Conservation (phyloP, 768 basidiomycete species). For the Chalciporus piperatus region DNA sequence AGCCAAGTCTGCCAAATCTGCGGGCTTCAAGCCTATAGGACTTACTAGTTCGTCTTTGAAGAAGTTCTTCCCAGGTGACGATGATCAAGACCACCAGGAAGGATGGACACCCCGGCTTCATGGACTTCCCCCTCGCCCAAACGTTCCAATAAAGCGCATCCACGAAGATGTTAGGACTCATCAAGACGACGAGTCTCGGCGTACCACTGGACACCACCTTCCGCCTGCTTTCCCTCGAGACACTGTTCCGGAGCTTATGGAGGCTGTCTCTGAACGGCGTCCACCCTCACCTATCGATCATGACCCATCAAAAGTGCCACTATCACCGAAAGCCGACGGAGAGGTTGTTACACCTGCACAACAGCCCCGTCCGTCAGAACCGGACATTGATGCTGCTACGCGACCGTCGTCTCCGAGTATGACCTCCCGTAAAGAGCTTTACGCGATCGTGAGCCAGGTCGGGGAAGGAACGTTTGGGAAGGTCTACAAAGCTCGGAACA, state of each 20-base stretch:
- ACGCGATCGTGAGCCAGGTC: constrained; percentile 87
- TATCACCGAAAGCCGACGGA: constrained; percentile 27
- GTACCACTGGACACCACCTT: not conserved
- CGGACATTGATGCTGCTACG: constrained; percentile 22
- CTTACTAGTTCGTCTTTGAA: constrained; percentile 55
- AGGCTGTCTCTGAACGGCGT: constrained; percentile 9
- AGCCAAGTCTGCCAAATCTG: constrained; percentile 33
- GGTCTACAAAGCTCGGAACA: constrained; percentile 93
- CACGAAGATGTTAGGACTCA: constrained; percentile 22
- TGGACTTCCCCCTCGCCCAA: constrained; percentile 18
- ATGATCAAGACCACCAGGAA: constrained; percentile 58
- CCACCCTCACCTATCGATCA: constrained; percentile 17
- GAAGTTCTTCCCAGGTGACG: constrained; percentile 81
- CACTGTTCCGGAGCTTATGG: constrained; percentile 3
- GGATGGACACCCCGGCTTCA: constrained; percentile 20
- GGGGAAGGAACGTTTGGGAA: constrained; percentile 99
- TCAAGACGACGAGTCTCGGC: constrained; percentile 17
- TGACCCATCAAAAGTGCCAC: constrained; percentile 18
- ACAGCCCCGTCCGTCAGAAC: constrained; percentile 21
- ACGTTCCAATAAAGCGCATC: constrained; percentile 27
- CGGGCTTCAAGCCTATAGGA: constrained; percentile 69
- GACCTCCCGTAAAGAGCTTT: constrained; percentile 53
- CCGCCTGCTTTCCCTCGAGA: constrained; percentile 11
- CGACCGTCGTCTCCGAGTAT: constrained; percentile 29
- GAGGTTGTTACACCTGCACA: constrained; percentile 19